Conservation (phyloP, 164 flowering plant genomes). For the Piper betle region DNA sequence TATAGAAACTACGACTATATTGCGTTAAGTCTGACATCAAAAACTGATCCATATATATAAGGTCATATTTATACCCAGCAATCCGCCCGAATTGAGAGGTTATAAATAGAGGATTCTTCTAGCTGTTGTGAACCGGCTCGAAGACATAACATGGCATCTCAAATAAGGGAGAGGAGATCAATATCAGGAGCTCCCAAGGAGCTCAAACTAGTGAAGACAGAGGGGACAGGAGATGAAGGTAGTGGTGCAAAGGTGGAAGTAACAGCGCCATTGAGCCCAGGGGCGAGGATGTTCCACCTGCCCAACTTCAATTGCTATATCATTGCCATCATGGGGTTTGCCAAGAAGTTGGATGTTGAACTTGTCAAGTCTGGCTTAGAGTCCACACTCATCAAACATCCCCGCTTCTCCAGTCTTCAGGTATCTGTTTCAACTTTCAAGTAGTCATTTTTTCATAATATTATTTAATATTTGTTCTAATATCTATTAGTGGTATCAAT, state of each 20-base stretch:
- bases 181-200: not conserved
- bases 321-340: conserved; percentile 33
- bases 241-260: conserved; percentile 7
- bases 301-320: conserved; percentile 27
- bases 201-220: not conserved
- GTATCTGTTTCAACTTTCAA: conserved; percentile 10
- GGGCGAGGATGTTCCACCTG: conserved; percentile 29
- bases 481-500: not conserved
- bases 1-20: too few species aligned
- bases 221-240: not conserved
- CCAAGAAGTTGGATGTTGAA: conserved; percentile 15
- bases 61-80: too few species aligned
- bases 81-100: too few species aligned
- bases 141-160: not conserved
- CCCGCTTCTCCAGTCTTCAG: conserved; percentile 43
- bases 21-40: too few species aligned
- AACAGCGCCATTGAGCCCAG: conserved; percentile 37
- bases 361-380: conserved; percentile 14
- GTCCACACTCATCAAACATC: conserved; percentile 20
- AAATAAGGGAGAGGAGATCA: conserved; percentile 2
- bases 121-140: too few species aligned
- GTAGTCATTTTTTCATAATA: not conserved
- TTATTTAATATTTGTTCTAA: not conserved
- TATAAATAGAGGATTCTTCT: too few species aligned
- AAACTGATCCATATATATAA: too few species aligned